Conservation (phyloP, 2,329 filamentous ascomycete species). For the Penicillium janthinellum region DNA sequence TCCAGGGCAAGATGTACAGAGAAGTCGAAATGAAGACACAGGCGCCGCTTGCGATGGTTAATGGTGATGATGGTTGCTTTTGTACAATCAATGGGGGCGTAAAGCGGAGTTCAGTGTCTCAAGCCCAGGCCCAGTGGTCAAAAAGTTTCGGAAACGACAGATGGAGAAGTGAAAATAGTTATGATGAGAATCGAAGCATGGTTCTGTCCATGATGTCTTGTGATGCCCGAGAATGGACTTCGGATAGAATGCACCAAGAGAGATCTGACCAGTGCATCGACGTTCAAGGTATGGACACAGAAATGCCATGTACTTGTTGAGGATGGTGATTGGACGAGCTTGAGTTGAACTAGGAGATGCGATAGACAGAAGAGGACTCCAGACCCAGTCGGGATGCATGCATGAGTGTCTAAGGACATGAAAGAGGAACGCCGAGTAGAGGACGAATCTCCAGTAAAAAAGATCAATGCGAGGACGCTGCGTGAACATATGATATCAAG, state of each 20-base stretch:
- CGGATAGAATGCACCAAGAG: not conserved
- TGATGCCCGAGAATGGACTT: not conserved
- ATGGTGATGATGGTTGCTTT: not conserved
- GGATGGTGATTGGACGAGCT: not conserved
- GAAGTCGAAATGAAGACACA: not conserved
- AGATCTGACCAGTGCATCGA: constrained; percentile 15
- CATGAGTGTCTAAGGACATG: constrained; percentile 16
- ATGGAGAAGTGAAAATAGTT: not conserved
- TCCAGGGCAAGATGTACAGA: constrained; percentile 1
- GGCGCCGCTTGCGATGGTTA: not conserved
- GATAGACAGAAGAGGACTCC: constrained; percentile 17
- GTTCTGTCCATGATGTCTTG: not conserved
- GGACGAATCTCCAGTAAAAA: constrained; percentile 10
- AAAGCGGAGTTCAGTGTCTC: not conserved
- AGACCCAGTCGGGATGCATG: constrained; percentile 16
- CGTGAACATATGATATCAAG: constrained; percentile 13
- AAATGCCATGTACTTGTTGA: not conserved
- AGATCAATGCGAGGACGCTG: constrained; percentile 24
- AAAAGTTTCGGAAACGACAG: not conserved
- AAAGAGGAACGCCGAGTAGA: constrained; percentile 17
- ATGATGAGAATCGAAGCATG: not conserved
- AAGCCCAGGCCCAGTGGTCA: not conserved
- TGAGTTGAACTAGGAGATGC: constrained; percentile 8
- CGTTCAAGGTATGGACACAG: not conserved
- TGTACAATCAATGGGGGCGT: constrained; percentile 1